phyloP scores from a whole-genome alignment of 2,329 filamentous ascomycete species.

The Neurospora sp. region DNA sequence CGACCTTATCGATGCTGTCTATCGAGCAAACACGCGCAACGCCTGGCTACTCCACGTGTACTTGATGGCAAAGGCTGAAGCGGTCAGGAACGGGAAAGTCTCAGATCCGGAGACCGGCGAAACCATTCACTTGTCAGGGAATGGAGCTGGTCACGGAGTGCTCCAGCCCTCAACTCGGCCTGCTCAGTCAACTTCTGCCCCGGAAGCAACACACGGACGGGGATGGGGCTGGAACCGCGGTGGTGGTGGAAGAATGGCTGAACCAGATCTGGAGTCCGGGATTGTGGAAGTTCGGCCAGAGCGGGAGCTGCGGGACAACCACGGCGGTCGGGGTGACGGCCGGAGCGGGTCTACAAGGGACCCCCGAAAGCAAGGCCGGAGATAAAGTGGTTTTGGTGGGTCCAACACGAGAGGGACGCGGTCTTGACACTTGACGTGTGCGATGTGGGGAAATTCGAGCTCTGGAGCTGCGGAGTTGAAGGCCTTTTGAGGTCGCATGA shows the following conservation, averaged over 20 bases:
- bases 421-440: not conserved
- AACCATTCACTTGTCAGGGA: not conserved
- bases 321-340: not conserved
- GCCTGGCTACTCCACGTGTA: constrained; percentile 49
- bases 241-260: not conserved
- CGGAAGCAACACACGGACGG: not conserved
- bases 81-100: constrained; percentile 25
- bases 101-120: constrained; percentile 30
- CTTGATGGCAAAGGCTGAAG: constrained; percentile 58
- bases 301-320: not conserved
- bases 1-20: constrained; percentile 63
- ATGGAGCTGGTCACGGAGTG: not conserved
- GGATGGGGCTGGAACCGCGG: not conserved
- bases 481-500: not conserved
- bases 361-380: not conserved
- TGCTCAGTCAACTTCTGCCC: not conserved
- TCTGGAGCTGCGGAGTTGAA: not conserved
- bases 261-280: not conserved
- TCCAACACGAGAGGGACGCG: not conserved
- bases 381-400: not conserved
- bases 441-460: not conserved
- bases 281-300: not conserved
- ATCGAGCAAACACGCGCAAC: constrained; percentile 70
- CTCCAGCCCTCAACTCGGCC: not conserved
- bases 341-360: not conserved